phyloP scores from a whole-genome alignment of 495 filamentous ascomycete genomes.

The Pseudotulostoma volvatum region DNA sequence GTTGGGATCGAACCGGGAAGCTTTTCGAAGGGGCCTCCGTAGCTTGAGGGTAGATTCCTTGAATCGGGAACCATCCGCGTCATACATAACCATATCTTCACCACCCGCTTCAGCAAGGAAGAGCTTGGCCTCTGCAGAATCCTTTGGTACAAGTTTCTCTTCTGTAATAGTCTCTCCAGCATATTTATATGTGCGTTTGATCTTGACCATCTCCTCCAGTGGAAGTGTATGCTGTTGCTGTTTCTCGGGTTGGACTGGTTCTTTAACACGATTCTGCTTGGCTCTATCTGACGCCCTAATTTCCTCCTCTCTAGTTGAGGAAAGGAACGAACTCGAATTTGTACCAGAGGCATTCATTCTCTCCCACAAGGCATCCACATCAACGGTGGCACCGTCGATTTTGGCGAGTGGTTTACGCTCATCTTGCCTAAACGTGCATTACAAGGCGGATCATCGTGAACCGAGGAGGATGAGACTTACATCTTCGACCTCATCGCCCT shows the following conservation, averaged over 20 bases:
- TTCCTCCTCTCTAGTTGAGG: conserved; percentile 1
- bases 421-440: conserved; percentile 34
- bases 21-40: conserved; percentile 52
- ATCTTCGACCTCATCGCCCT: conserved; percentile 48
- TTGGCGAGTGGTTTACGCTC: conserved; percentile 43
- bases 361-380: conserved; percentile 82
- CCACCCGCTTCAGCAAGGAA: conserved; percentile 43
- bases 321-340: conserved; percentile 6
- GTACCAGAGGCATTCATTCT: conserved; percentile 46
- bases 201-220: conserved; percentile 46
- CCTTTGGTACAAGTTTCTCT: conserved; percentile 59
- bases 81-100: conserved; percentile 6
- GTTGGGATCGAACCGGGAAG: conserved; percentile 70
- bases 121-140: conserved; percentile 66
- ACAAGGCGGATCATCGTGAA: conserved; percentile 3
- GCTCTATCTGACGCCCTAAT: conserved; percentile 5
- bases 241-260: conserved; percentile 6
- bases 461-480: conserved; percentile 17
- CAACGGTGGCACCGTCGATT: conserved; percentile 57
- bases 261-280: conserved; percentile 10
- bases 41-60: conserved; percentile 13
- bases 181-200: conserved; percentile 80
- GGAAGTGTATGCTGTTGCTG: conserved; percentile 7
- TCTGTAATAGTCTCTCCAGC: conserved; percentile 75
- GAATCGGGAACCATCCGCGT: conserved; percentile 8